Evolutionary conservation across 345 rosid species (phyloP), one percentile per base, ranked within the genome.

Genomic region (Cardamine occulta): DNA sequence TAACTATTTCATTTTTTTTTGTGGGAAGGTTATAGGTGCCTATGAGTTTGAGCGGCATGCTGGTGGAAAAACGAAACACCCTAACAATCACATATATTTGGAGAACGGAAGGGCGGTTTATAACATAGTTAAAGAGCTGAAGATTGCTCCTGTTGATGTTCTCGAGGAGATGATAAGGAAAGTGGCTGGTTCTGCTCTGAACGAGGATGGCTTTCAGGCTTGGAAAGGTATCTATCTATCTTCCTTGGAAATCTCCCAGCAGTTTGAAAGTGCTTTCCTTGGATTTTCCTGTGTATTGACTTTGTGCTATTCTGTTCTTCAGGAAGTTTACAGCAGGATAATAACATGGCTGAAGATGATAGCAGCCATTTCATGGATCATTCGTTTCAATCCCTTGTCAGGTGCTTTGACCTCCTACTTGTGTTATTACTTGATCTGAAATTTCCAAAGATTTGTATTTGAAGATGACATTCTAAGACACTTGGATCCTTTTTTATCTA

Each of bases 31-130:
- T 79, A 83, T 88, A 13, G 89, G 86, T 82, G 98, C 93, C 1
- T 86, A 81, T 61, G 94, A 88, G 81, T 88, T 93, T 68, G 98
- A 90, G 85, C 86, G 81, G 55, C 98, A 93, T 79, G 94, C 94
- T 68, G 84, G 86, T 73, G 81, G 86, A 81, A 93, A 90, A 70
- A 88, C 96, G 34, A 90, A 90, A 72, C 94, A 90, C 81, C 96
- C 98, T 1, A 90, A 93, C 78, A 93, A 81, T 61, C 90, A 86
- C 75, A 88, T 93, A 55, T 87, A 74, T 81, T 88, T 90, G 56
- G 96, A 93, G 75, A 93, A 88, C 77, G 94, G 98, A 53, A 90
- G 87, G 88, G 84, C 94, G 11, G 86, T 90, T 64, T 90, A 90
- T 82, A 89, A 83, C 80, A 81, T 93, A 60, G 83, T 87, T 53